These are phyloP conservation scores for Stevia rebaudiana DNA, from an alignment of 140 eudicot species.

Conservation along the genomic window DNA sequence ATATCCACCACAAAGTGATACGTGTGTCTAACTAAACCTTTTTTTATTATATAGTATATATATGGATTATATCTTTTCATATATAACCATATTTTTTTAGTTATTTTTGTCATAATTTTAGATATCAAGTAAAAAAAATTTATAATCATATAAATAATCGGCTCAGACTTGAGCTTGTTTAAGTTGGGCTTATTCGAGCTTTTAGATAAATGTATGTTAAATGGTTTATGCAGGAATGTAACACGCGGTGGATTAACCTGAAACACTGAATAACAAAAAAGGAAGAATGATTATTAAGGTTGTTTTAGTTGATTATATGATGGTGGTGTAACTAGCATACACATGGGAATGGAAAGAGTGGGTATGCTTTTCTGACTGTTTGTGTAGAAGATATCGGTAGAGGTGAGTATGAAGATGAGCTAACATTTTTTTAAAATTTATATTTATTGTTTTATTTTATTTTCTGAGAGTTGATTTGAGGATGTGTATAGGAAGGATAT, in stretches of 20 bases:
- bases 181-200: not conserved
- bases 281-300: slow-evolving; percentile 6
- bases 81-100: no score
- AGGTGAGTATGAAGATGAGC: slow-evolving; percentile 28
- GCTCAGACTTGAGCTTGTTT: not conserved
- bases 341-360: slow-evolving; percentile 8
- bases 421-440: slow-evolving; percentile 9
- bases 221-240: slow-evolving; percentile 48
- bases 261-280: slow-evolving; percentile 48
- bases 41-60: no score
- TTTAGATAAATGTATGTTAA: not conserved
- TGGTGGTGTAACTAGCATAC: slow-evolving; percentile 33
- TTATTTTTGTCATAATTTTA: no score
- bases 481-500: slow-evolving; percentile 25
- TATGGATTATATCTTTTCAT: no score
- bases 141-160: not conserved
- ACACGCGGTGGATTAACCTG: slow-evolving; percentile 64
- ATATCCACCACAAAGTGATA: no score
- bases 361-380: slow-evolving; percentile 26
- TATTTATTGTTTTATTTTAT: not conserved
- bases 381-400: slow-evolving; percentile 25
- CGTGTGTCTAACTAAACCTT: no score
- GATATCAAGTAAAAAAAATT: no score
- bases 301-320: slow-evolving; percentile 20
- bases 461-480: slow-evolving; percentile 27